Percentiles rank a stretch among this genome's conserved stretches.
Evolutionary conservation across 306 rosid genomes (phyloP).

Genomic region (Ormosia emarginata): DNA sequence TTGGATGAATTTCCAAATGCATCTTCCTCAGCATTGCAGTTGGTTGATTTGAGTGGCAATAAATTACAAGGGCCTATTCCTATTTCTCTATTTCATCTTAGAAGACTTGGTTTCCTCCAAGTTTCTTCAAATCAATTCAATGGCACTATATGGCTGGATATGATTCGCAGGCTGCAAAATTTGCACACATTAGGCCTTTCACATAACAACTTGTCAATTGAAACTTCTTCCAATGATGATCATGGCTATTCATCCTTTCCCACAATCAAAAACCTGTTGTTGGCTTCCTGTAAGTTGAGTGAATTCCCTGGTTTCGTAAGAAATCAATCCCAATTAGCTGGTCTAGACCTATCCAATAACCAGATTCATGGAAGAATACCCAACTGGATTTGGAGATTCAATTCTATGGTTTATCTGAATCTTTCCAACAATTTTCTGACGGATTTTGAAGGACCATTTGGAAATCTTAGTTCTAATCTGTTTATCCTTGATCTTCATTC

Average conservation of each 20-base stretch:
- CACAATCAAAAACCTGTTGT: background rate
- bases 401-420: background rate
- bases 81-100: background rate
- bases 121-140: conserved; percentile 42
- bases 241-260: background rate
- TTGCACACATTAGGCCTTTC: conserved; percentile 43
- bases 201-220: conserved; percentile 24
- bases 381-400: conserved; percentile 45
- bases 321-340: background rate
- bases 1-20: background rate
- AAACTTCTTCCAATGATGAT: background rate
- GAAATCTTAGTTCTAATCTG: background rate
- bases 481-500: conserved; percentile 18
- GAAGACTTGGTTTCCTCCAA: background rate
- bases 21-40: background rate
- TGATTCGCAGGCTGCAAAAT: background rate
- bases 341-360: conserved; percentile 40
- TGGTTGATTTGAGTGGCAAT: conserved; percentile 39
- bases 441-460: conserved; percentile 10
- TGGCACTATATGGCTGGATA: background rate
- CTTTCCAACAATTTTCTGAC: conserved; percentile 38
- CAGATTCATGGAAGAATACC: conserved; percentile 40
- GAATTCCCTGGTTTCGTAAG: conserved; percentile 28
- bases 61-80: conserved; percentile 41
- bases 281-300: conserved; percentile 30